These are phyloP conservation scores for Eucalyptus marginata DNA, from an alignment of 345 rosid genomes.

Conservation along the genomic window DNA sequence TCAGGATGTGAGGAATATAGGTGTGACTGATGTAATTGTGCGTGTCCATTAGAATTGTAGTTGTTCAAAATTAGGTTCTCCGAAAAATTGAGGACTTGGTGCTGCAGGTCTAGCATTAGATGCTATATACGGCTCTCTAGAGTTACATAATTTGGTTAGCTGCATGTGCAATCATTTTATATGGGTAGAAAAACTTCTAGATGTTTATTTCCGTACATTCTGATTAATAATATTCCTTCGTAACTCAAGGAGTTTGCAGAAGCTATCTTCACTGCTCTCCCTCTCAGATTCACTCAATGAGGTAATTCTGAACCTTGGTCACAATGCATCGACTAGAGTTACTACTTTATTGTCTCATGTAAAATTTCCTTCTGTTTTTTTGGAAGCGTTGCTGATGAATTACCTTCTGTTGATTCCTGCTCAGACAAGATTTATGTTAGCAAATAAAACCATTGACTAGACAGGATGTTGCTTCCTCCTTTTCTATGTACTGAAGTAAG, in stretches of 20 bases:
- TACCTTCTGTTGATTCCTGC: neutral
- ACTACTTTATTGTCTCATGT: neutral
- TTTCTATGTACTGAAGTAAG: neutral
- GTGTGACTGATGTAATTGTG: neutral
- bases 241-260: slow-evolving; percentile 71
- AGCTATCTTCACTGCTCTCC: slow-evolving; percentile 32
- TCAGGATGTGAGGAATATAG: neutral
- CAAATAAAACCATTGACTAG: neutral
- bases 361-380: neutral
- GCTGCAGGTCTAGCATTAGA: neutral
- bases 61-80: neutral
- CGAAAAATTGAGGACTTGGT: neutral
- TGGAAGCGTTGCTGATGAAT: neutral
- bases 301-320: slow-evolving; percentile 13
- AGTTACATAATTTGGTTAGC: neutral
- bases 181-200: neutral
- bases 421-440: neutral
- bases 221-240: slow-evolving; percentile 2
- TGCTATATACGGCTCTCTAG: neutral
- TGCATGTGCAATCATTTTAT: neutral
- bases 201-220: neutral
- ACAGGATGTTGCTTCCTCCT: neutral
- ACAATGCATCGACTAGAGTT: slow-evolving; percentile 25
- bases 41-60: neutral
- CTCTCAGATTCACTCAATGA: slow-evolving; percentile 21